Base-by-base conservation (phyloP, 768 basidiomycete species). In the Fomitopsis serialis region DNA sequence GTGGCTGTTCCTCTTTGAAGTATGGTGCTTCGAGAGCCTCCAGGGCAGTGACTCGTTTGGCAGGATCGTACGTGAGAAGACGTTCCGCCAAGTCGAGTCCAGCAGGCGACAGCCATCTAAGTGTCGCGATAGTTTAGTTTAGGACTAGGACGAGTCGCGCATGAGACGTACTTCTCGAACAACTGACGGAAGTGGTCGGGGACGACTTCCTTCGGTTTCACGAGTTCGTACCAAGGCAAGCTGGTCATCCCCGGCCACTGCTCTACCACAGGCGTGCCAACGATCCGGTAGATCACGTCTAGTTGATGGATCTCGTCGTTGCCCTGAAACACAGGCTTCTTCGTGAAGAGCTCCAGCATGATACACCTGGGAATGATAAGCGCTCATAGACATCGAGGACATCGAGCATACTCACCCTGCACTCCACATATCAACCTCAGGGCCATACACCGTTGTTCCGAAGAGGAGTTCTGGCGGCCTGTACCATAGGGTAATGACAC, bases 401-500 rank as follows among this genome's bases (percentile, higher is more conserved):
- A 35, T 34, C 12, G 37, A 29, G 71, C 11, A 11, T 11, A 32
- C 79, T 60, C 71, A 96, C 93, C 97, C 97, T 40, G 97, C 97
- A 68, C 93, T 96, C 97, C 97, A 99, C 87, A 98, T 97, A 64
- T 99, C 97, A 22, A 99, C 96, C 64, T 96, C 95, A 5, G 94
- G 87, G 2, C 93, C 95, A 71, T 99, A 99, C 12, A 93, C 82
- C 0, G 97, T 99, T 27, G 94, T 91, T 25, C 97, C 97, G 62
- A 98, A 86, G 37, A 99, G 72, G 21, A 99, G 76, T 64, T 99
- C 97, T 10, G 96, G 97, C 4, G 94, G 91, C 53, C 97, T 81
- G 69, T 99, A 99, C 97, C 97, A 98, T 46, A 97, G 79, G 0
- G 97, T 99, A 60, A 99, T 98, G 47, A 99, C 97, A 29, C 97